Conservation (phyloP, 2,329 filamentous ascomycete genomes). For the Ophiocordyceps unilateralis region DNA sequence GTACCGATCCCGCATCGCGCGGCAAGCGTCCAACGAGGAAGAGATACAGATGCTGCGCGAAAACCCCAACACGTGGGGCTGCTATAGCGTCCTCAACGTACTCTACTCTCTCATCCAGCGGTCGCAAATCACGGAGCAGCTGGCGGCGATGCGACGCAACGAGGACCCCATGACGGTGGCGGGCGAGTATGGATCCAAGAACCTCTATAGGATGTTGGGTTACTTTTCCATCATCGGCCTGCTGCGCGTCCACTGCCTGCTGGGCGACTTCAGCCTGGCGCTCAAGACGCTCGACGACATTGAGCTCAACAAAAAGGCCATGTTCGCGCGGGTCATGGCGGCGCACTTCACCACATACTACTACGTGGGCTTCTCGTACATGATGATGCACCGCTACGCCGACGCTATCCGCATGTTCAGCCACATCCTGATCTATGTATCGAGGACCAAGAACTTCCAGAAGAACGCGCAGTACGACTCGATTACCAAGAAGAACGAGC, state of each 20-base stretch:
- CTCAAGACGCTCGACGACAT: slow-evolving; percentile 99
- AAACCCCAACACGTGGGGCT: slow-evolving; percentile 98
- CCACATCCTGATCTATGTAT: slow-evolving; percentile 98
- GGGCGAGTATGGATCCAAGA: slow-evolving; percentile 87
- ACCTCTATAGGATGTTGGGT: slow-evolving; percentile 92
- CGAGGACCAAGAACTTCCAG: slow-evolving; percentile 99
- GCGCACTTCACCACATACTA: slow-evolving; percentile 99
- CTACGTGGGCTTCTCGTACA: slow-evolving; percentile 99
- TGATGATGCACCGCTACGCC: slow-evolving; percentile 99
- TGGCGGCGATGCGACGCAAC: slow-evolving; percentile 83
- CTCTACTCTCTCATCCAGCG: slow-evolving; percentile 97
- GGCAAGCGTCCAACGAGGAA: slow-evolving; percentile 71
- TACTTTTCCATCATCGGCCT: slow-evolving; percentile 99
- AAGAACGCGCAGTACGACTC: slow-evolving; percentile 97
- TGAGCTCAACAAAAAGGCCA: slow-evolving; percentile 99
- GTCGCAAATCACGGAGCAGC: slow-evolving; percentile 95
- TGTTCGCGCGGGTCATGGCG: slow-evolving; percentile 98
- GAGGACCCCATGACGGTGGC: slow-evolving; percentile 79
- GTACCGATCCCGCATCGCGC: slow-evolving; percentile 82
- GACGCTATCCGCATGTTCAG: slow-evolving; percentile 99
- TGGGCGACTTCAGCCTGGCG: slow-evolving; percentile 94
- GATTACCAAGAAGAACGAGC: slow-evolving; percentile 99
- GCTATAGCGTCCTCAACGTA: slow-evolving; percentile 98
- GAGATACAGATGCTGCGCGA: slow-evolving; percentile 83
- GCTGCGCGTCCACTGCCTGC: slow-evolving; percentile 84